These are phyloP conservation scores for Microcyclospora tardicrescens DNA, from an alignment of 2,329 filamentous ascomycete species.

Conservation along the genomic window DNA sequence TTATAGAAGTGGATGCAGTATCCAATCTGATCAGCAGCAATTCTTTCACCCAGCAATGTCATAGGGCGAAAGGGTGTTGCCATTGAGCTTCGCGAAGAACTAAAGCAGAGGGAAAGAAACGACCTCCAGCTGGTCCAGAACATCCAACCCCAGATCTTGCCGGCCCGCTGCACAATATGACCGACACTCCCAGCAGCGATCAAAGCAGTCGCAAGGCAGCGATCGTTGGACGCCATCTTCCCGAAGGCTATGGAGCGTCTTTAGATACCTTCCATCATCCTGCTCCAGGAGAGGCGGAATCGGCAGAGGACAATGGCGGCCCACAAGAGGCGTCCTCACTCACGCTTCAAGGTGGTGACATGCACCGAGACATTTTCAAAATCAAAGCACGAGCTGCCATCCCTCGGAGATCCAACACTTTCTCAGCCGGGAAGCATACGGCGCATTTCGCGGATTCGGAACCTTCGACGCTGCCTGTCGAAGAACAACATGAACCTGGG, in stretches of 20 bases:
- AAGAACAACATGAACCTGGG: constrained; percentile 37
- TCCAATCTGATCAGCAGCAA: too few relatives aligned
- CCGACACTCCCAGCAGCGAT: constrained; percentile 12
- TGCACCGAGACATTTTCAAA: constrained; percentile 66
- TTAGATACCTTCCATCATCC: constrained; percentile 16
- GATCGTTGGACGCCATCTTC: constrained; percentile 22
- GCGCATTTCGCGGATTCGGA: constrained; percentile 1
- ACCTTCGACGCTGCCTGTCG: constrained; percentile 23
- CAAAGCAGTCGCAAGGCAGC: constrained; percentile 15
- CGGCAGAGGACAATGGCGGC: neutral
- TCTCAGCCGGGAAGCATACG: constrained; percentile 39
- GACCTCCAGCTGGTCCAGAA: too few relatives aligned
- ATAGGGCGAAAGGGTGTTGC: too few relatives aligned
- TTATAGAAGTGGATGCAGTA: too few relatives aligned
- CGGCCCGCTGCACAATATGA: constrained; percentile 4
- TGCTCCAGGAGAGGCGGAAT: constrained; percentile 2
- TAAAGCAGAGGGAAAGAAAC: too few relatives aligned
- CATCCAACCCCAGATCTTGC: too few relatives aligned
- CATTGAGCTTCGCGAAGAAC: too few relatives aligned
- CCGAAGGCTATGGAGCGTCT: constrained; percentile 22
- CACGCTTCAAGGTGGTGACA: constrained; percentile 60
- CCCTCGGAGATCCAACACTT: constrained; percentile 48
- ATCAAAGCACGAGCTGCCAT: constrained; percentile 47
- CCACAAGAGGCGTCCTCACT: constrained; percentile 47
- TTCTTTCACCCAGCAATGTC: too few relatives aligned